phyloP scores from a whole-genome alignment of 345 rosid genomes.

The Moricandia arvensis region DNA sequence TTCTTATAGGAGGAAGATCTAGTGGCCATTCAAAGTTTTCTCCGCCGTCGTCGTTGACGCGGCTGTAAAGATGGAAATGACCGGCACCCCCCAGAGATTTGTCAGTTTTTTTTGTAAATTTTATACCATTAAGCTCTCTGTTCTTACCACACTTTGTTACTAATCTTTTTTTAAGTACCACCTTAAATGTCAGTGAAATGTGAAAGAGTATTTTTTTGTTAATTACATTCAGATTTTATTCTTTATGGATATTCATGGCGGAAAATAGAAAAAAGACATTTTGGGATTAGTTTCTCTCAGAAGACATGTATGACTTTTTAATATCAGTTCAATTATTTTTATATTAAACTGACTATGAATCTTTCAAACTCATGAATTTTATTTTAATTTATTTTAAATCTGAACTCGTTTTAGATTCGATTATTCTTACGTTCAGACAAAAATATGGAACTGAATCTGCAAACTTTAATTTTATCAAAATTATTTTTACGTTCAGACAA shows the following conservation, averaged over 20 bases:
- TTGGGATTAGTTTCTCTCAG: neutral
- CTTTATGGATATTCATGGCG: neutral
- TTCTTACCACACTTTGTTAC: neutral
- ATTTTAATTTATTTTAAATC: too few species aligned
- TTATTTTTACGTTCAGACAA: neutral
- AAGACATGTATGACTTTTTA: too few species aligned
- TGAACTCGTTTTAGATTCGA: too few species aligned
- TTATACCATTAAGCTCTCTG: neutral
- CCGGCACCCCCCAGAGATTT: neutral
- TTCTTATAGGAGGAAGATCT: slow-evolving; percentile 37
- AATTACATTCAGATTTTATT: too few species aligned
- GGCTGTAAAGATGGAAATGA: neutral
- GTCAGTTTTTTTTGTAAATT: neutral
- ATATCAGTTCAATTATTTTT: too few species aligned
- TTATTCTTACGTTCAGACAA: neutral
- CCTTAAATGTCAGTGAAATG: neutral
- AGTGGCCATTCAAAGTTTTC: slow-evolving; percentile 38
- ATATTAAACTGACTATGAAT: too few species aligned
- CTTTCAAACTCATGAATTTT: too few species aligned
- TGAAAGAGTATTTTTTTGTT: neutral
- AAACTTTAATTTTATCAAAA: neutral
- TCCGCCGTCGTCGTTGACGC: slow-evolving; percentile 9
- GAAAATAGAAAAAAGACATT: neutral
- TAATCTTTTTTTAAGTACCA: neutral
- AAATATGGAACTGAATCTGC: neutral